phyloP scores from a whole-genome alignment of 1,139 yeast genomes.

The Saccharomycopsis crataegensis region DNA sequence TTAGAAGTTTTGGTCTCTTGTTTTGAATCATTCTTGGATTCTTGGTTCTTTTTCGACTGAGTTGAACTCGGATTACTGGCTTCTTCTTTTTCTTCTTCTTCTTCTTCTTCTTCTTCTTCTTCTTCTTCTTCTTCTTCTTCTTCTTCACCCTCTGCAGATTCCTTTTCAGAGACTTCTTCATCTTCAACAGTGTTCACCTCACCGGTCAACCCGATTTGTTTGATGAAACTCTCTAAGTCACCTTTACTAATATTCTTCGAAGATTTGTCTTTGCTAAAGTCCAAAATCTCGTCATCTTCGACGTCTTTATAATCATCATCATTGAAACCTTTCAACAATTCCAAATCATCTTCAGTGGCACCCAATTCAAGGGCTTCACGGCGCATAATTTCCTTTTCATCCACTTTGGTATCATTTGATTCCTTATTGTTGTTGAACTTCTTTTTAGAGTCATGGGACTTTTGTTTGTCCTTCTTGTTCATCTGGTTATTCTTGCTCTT shows the following conservation, averaged over 20 bases:
- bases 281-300: conserved; percentile 32
- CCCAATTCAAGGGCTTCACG: conserved; percentile 69
- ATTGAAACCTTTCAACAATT: conserved; percentile 44
- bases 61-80: conserved; percentile 25
- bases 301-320: conserved; percentile 47
- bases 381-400: conserved; percentile 36
- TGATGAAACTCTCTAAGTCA: conserved; percentile 63
- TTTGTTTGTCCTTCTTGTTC: conserved; percentile 26
- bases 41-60: conserved; percentile 21
- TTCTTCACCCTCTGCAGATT: conserved; percentile 27
- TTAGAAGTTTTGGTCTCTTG: conserved; percentile 4
- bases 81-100: conserved; percentile 22
- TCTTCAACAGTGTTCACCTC: conserved; percentile 32
- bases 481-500: conserved; percentile 18
- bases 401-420: conserved; percentile 13
- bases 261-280: conserved; percentile 54
- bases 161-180: conserved; percentile 32
- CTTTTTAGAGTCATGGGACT: conserved; percentile 19
- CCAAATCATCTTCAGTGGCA: conserved; percentile 64
- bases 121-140: conserved; percentile 25
- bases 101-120: conserved; percentile 25
- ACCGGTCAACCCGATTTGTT: conserved; percentile 54
- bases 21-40: conserved; percentile 9
- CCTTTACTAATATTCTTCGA: conserved; percentile 35
- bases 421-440: conserved; percentile 24